Percentiles rank a stretch among this genome's conserved stretches.
Evolutionary conservation across 768 basidiomycete species (phyloP).

Genomic region (Candolleomyces eurysporus): DNA sequence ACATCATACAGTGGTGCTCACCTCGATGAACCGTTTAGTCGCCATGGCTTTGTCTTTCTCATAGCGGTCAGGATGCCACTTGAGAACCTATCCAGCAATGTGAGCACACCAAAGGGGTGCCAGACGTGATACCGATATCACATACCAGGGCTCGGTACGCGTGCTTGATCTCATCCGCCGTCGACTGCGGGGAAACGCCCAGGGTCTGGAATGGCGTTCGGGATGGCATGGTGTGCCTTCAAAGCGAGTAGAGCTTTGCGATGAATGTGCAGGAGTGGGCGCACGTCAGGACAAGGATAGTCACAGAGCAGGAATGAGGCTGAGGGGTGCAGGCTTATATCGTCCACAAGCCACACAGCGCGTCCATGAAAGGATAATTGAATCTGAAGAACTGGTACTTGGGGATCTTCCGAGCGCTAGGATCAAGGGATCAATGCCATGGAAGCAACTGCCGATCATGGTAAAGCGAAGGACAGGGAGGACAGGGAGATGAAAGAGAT

Average conservation of each 20-base stretch:
- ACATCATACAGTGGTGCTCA: conserved; percentile 18
- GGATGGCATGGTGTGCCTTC: conserved; percentile 5
- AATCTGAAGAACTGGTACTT: conserved; percentile 3
- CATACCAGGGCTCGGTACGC: conserved; percentile 64
- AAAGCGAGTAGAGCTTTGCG: background rate
- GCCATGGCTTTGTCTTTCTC: conserved; percentile 51
- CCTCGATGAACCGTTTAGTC: conserved; percentile 58
- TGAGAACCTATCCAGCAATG: conserved; percentile 43
- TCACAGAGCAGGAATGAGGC: background rate
- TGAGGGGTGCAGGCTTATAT: background rate
- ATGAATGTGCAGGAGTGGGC: background rate
- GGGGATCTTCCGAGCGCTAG: conserved; percentile 2
- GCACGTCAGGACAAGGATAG: background rate
- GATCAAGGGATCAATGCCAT: background rate
- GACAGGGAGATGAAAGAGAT: background rate
- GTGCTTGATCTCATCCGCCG: conserved; percentile 50
- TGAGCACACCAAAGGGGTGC: conserved; percentile 2
- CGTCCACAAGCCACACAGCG: background rate
- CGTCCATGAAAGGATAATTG: conserved; percentile 6
- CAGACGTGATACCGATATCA: conserved; percentile 20
- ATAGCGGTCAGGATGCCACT: conserved; percentile 71
- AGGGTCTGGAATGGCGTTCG: conserved; percentile 9
- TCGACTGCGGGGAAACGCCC: conserved; percentile 27
- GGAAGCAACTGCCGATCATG: conserved; percentile 4
- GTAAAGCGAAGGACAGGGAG: background rate